Conservation (phyloP, 2,329 filamentous ascomycete species). For the Botrytis byssoidea region DNA sequence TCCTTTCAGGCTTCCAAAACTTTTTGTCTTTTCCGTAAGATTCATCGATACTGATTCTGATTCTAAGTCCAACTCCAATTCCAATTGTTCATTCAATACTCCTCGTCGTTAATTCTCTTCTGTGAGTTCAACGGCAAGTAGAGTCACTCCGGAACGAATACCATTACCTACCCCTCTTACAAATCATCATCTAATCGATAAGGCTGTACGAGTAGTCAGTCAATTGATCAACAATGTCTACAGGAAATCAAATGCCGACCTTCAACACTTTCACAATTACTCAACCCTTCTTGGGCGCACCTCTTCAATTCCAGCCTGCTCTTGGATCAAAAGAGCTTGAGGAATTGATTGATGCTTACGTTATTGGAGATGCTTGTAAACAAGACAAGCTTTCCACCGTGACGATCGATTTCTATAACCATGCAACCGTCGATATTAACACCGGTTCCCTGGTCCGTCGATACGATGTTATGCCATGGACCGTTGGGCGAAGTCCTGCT, state of each 20-base stretch:
- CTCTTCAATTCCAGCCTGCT: slow-evolving; percentile 65
- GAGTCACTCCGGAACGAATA: slow-evolving; percentile 4
- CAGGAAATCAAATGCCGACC: slow-evolving; percentile 12
- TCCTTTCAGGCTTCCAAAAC: not conserved
- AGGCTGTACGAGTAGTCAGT: slow-evolving; percentile 12
- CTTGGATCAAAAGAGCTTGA: slow-evolving; percentile 62
- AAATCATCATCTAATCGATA: slow-evolving; percentile 2
- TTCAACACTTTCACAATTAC: slow-evolving; percentile 48
- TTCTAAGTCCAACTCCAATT: too few species aligned
- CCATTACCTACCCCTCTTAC: not conserved
- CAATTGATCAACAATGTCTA: slow-evolving; percentile 12
- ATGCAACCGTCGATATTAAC: slow-evolving; percentile 56
- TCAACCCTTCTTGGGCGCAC: slow-evolving; percentile 55
- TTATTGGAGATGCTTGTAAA: slow-evolving; percentile 53
- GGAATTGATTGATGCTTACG: slow-evolving; percentile 56
- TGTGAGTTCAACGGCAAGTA: not conserved
- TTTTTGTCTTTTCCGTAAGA: slow-evolving; percentile 4
- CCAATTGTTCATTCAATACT: not conserved
- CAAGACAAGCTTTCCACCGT: slow-evolving; percentile 58
- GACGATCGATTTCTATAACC: slow-evolving; percentile 59
- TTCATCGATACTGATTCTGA: not conserved
- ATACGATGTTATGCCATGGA: slow-evolving; percentile 42
- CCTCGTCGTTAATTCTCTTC: slow-evolving; percentile 11
- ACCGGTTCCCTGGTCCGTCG: slow-evolving; percentile 56
- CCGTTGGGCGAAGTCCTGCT: slow-evolving; percentile 39